Conservation (phyloP, 495 filamentous ascomycete species). For the Lophium mytilinum region DNA sequence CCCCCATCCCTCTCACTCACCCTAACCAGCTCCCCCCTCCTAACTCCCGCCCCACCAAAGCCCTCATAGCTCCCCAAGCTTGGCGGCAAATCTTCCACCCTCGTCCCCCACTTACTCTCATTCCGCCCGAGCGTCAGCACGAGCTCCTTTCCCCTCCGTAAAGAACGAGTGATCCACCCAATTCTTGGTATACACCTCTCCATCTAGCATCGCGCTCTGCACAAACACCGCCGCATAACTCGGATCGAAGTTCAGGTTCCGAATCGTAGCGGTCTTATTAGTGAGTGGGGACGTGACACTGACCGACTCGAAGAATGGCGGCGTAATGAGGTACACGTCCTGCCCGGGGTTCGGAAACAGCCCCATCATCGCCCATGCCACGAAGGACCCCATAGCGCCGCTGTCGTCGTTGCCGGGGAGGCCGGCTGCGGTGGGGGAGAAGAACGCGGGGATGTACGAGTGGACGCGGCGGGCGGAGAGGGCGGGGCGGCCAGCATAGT, state of each 20-base stretch:
- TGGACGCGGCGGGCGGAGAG: constrained; percentile 32
- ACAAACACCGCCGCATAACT: constrained; percentile 47
- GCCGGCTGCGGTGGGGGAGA: constrained; percentile 29
- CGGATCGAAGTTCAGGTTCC: constrained; percentile 56
- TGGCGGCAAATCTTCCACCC: constrained; percentile 44
- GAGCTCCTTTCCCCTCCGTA: constrained; percentile 39
- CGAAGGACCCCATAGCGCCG: constrained; percentile 37
- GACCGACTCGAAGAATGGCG: constrained; percentile 34
- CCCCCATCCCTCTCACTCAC: neutral
- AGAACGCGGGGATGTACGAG: constrained; percentile 36
- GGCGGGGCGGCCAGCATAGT: constrained; percentile 38
- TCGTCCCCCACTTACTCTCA: constrained; percentile 48
- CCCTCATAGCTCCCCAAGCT: constrained; percentile 39
- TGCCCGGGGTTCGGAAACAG: constrained; percentile 37
- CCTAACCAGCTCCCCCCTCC: neutral
- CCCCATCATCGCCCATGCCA: constrained; percentile 37
- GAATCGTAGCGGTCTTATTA: constrained; percentile 51
- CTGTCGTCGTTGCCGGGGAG: constrained; percentile 37
- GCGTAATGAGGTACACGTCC: constrained; percentile 38
- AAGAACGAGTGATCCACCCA: constrained; percentile 53
- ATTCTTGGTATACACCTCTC: constrained; percentile 44
- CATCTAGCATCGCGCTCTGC: constrained; percentile 45
- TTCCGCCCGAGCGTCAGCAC: constrained; percentile 41
- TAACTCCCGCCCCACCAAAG: constrained; percentile 11
- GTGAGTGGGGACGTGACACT: constrained; percentile 53